A percentile compares a stretch with the other conserved stretches of the same genome.
Conservation (phyloP, 768 basidiomycete species). For the Pisolithus orientalis region DNA sequence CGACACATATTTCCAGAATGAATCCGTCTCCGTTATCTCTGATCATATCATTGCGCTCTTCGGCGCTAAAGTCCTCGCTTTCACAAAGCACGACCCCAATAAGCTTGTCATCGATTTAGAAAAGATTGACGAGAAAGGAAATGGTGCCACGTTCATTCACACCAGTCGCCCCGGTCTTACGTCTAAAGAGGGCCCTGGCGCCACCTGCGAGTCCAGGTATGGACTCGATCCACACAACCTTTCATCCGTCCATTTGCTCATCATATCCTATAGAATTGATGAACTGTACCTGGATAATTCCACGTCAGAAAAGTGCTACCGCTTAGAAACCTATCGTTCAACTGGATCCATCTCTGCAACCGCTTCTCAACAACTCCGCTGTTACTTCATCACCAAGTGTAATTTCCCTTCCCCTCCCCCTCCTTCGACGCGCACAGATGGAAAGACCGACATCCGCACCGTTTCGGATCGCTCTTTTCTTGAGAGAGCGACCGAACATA, state of each 20-base stretch:
- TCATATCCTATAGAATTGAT: conserved; percentile 62
- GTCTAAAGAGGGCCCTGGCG: conserved; percentile 78
- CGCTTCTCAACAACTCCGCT: conserved; percentile 87
- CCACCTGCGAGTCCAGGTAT: conserved; percentile 82
- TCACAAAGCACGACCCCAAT: conserved; percentile 86
- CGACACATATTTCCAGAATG: conserved; percentile 87
- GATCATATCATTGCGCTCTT: conserved; percentile 94
- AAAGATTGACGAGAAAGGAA: conserved; percentile 74
- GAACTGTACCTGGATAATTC: conserved; percentile 82
- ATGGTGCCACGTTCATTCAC: conserved; percentile 91
- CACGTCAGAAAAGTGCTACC: conserved; percentile 71
- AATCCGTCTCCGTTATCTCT: conserved; percentile 57
- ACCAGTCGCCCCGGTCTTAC: conserved; percentile 82
- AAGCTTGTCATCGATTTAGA: conserved; percentile 95
- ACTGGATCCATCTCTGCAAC: conserved; percentile 82
- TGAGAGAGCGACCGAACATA: conserved; percentile 90
- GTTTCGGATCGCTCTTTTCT: conserved; percentile 89
- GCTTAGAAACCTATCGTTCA: conserved; percentile 94
- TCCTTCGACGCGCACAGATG: conserved; percentile 38
- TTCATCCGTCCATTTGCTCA: conserved; percentile 6
- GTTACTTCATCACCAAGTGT: conserved; percentile 95
- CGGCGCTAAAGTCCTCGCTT: conserved; percentile 90
- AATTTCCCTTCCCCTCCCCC: conserved; percentile 59
- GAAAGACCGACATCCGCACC: conserved; percentile 74
- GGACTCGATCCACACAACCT: conserved; percentile 8